Evolutionary conservation across 495 filamentous ascomycete genomes (phyloP), one percentile per base, ranked within the genome.

Genomic region (Thermothielavioides terrestris): DNA sequence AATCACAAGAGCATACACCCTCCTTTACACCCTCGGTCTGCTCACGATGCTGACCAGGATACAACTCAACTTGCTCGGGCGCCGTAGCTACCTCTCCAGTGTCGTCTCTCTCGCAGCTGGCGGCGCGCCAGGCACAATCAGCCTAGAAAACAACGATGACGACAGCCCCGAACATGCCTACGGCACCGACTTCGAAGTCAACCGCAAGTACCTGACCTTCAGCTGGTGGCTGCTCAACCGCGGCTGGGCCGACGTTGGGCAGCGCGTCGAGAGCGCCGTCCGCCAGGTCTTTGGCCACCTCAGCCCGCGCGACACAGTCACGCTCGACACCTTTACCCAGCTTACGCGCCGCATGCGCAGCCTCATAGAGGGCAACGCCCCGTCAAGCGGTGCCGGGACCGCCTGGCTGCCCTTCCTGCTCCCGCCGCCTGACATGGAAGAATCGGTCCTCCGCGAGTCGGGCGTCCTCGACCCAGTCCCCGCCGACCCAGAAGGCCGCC

Each of bases 211-310:
- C 62, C 77, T 99, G 30, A 89, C 88, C 43, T 95, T 97, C 66
- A 91, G 86, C 61, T 99, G 94, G 94, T 97, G 92, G 92, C 71
- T 99, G 20, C 75, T 99, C 35, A 88, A 97, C 68, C 80, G 82
- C 31, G 92, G 92, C 48, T 95, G 88, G 83, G 82, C 81, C 50
- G 75, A 84, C 38, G 69, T 97, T 47, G 83, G 85, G 80, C 71
- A 79, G 47, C 83, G 82, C 47, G 88, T 99, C 32, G 82, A 85
- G 56, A 63, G 66, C 2, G 86, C 88, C 1, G 92, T 97, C 18
- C 83, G 82, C 54, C 84, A 94, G 46, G 83, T 88, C 22, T 97
- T 95, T 64, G 87, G 88, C 1, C 70, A 82, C 43, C 69, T 94
- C 31, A 89, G 86, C 57, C 87, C 88, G n/a, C 79, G 90, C 26